Conservation (phyloP, 2,329 filamentous ascomycete species). For the Microdochium bolleyi region DNA sequence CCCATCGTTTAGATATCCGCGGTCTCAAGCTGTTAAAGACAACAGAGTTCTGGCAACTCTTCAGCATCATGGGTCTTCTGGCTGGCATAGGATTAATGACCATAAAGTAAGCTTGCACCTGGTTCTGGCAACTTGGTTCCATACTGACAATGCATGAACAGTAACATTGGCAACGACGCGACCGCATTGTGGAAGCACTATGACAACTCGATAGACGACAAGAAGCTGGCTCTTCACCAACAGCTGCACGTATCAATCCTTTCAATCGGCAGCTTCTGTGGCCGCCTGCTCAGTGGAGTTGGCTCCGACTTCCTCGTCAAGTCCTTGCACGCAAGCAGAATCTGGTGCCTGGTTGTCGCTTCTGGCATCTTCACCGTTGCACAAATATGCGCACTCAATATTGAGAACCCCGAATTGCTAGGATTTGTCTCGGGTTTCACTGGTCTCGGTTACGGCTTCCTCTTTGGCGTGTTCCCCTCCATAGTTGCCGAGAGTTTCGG, state of each 20-base stretch:
- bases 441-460: conserved; percentile 82
- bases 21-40: conserved; percentile 66
- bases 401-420: conserved; percentile 70
- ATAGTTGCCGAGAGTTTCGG: conserved; percentile 88
- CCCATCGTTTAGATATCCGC: conserved; percentile 83
- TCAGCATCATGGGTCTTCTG: conserved; percentile 79
- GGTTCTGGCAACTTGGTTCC: not conserved
- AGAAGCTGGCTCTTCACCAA: conserved; percentile 74
- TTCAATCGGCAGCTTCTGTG: conserved; percentile 80
- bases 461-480: conserved; percentile 91
- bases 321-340: conserved; percentile 67
- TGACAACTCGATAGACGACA: conserved; percentile 62
- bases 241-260: conserved; percentile 90
- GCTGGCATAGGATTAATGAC: conserved; percentile 96
- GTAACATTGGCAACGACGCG: conserved; percentile 88
- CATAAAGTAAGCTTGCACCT: conserved; percentile 94
- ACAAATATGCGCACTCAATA: conserved; percentile 67
- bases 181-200: conserved; percentile 85
- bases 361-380: conserved; percentile 70
- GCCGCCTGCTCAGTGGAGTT: conserved; percentile 74
- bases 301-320: conserved; percentile 89
- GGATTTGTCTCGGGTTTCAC: conserved; percentile 74
- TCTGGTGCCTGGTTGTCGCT: conserved; percentile 83
- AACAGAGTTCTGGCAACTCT: conserved; percentile 85
- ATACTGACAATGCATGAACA: conserved; percentile 23